Evolutionary conservation across 495 filamentous ascomycete species (phyloP), one percentile per base, ranked within the genome.

Genomic region (Cetradonia linearis): DNA sequence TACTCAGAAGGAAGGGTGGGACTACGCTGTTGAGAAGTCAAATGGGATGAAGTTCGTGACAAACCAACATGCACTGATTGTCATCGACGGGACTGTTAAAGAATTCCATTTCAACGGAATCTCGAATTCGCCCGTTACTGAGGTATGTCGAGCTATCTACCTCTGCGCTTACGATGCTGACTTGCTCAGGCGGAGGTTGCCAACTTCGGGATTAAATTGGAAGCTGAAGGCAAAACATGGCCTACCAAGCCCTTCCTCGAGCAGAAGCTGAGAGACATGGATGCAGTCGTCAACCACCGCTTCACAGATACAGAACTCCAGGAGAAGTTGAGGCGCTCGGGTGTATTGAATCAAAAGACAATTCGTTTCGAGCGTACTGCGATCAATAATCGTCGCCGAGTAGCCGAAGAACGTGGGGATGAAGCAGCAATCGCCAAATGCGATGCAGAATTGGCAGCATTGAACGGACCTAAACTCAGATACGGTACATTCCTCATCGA

Each of bases 221-320:
- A 81, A 16, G 78, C 84, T 25, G 88, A 92, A 28, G 84, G 84
- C 62, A 73, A 86, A 55, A 75, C 85, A 20, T 70, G 94, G 38
- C 87, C 91, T 25, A 87, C 81, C 3, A 81, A 79, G 56, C 73
- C 82, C 6, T 77, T 79, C 62, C 72, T 97, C 2, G 71, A 76
- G 18, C 70, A 72, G 49, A 95, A 96, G 72, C 81, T 88, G n/a
- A 74, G 77, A 44, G 89, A 91, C 62, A 91, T 98, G 74, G 87
- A 91, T 66, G 70, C 70, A 8, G 77, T 98, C 37, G 77, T 93
- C 65, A 85, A 87, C 63, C 86, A 85, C 63, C 71, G 76, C 31
- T 95, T 92, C 77, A 94, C 86, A 16, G 81, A 86, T 31, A 81
- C 81, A 25, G 91, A 96, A 68, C 73, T 97, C 58, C 80, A 82